phyloP scores from a whole-genome alignment of 306 rosid genomes.

The Astragalus glycyphyllos region DNA sequence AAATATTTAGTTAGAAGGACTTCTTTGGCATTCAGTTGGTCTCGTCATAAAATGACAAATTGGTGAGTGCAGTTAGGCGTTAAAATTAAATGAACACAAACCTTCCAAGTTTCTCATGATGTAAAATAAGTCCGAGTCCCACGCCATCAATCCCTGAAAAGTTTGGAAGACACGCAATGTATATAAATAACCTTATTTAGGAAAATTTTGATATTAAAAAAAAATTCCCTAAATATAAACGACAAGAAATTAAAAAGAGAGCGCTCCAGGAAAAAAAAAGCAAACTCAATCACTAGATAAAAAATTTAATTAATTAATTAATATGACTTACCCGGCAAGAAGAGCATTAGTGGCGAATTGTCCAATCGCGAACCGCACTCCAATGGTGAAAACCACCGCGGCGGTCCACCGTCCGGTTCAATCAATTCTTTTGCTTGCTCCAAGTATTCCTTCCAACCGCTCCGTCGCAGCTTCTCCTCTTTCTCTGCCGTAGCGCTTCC shows the following conservation, averaged over 20 bases:
- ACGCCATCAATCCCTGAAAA: constrained; percentile 78
- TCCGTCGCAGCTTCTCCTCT: constrained; percentile 33
- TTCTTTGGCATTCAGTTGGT: constrained; percentile 7
- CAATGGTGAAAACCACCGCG: constrained; percentile 91
- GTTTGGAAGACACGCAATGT: constrained; percentile 14
- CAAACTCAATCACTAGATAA: neutral
- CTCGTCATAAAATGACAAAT: neutral
- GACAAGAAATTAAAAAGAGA: too few relatives aligned
- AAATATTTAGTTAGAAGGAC: constrained; percentile 33
- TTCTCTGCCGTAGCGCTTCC: neutral
- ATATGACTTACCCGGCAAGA: constrained; percentile 67
- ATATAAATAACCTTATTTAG: neutral
- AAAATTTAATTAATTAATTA: neutral
- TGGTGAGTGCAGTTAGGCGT: constrained; percentile 11
- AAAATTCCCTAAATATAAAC: too few relatives aligned
- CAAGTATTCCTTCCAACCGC: constrained; percentile 53
- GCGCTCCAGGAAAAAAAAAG: too few relatives aligned
- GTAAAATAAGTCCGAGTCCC: constrained; percentile 80
- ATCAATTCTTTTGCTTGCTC: constrained; percentile 58
- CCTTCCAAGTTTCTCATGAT: constrained; percentile 77
- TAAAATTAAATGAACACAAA: constrained; percentile 42
- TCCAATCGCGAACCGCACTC: constrained; percentile 53
- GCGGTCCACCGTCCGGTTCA: constrained; percentile 67
- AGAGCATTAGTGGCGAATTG: constrained; percentile 73
- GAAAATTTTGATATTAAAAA: too few relatives aligned